These are phyloP conservation scores for Wickerhamomyces pijperi DNA, from an alignment of 805 yeast species.

Conservation along the genomic window DNA sequence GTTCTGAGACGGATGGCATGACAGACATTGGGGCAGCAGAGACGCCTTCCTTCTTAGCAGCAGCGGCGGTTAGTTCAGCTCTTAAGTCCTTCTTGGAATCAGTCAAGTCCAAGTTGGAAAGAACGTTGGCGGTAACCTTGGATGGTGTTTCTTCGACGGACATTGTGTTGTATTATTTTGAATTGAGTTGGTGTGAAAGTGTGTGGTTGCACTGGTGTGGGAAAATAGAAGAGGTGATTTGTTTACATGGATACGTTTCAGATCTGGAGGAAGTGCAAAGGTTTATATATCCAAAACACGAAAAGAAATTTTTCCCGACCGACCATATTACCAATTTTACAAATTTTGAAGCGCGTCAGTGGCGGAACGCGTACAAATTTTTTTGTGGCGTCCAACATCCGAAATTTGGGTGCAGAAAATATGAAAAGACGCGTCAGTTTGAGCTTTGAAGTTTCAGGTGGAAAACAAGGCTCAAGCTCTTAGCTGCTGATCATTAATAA, in stretches of 20 bases:
- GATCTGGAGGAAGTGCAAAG: neutral
- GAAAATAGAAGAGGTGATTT: too few species aligned
- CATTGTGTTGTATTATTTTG: conserved; percentile 9
- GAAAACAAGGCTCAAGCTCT: too few species aligned
- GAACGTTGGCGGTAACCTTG: conserved; percentile 47
- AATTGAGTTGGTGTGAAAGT: neutral
- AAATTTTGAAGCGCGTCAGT: neutral
- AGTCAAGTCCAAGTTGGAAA: conserved; percentile 39
- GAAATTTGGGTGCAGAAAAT: too few species aligned
- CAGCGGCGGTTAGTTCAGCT: conserved; percentile 29
- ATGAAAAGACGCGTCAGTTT: too few species aligned
- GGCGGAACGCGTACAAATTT: neutral
- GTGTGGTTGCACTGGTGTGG: neutral
- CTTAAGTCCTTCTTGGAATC: conserved; percentile 33
- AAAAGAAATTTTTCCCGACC: neutral
- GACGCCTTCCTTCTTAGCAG: conserved; percentile 25
- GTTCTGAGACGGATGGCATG: conserved; percentile 19
- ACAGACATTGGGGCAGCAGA: conserved; percentile 5
- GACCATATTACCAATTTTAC: neutral
- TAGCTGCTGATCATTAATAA: too few species aligned
- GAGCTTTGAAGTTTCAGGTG: too few species aligned
- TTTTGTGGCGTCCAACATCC: too few species aligned
- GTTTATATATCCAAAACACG: neutral
- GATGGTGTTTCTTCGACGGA: conserved; percentile 61
- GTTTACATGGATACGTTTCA: too few species aligned